These are phyloP conservation scores for Obba rivulosa DNA, from an alignment of 768 basidiomycete species.

Conservation along the genomic window DNA sequence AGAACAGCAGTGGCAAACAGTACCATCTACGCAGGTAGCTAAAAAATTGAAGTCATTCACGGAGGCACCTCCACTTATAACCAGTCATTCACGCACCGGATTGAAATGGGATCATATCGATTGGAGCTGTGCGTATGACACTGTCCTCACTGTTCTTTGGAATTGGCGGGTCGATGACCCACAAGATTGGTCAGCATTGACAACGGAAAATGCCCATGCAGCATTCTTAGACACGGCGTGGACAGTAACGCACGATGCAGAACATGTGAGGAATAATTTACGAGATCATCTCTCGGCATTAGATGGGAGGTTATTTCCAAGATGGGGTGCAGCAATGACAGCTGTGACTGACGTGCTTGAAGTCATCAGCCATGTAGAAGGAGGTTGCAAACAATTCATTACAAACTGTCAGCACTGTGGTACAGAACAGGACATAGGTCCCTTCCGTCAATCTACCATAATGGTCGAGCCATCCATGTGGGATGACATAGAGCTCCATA, in stretches of 20 bases:
- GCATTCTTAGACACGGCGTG: background rate
- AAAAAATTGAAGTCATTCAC: background rate
- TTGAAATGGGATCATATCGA: conserved; percentile 1
- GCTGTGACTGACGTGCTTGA: too few species aligned
- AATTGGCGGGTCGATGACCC: background rate
- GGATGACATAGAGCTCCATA: too few species aligned
- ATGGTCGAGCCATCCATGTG: too few species aligned
- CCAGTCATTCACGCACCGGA: too few species aligned
- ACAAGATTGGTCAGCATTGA: background rate
- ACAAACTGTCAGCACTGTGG: too few species aligned
- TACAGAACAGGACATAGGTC: too few species aligned
- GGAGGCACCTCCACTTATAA: background rate
- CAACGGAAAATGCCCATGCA: background rate
- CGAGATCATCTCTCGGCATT: background rate
- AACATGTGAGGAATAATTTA: background rate
- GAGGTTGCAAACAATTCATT: too few species aligned
- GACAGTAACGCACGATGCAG: background rate
- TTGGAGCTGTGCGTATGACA: conserved; percentile 9
- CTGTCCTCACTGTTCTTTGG: background rate
- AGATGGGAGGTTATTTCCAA: background rate
- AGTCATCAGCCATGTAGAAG: too few species aligned
- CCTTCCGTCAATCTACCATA: too few species aligned
- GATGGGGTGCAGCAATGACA: background rate
- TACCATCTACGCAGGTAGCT: background rate
- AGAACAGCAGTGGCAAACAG: background rate